Evolutionary conservation across 495 filamentous ascomycete species (phyloP).

Genomic region (Aspergillus ostianus): DNA sequence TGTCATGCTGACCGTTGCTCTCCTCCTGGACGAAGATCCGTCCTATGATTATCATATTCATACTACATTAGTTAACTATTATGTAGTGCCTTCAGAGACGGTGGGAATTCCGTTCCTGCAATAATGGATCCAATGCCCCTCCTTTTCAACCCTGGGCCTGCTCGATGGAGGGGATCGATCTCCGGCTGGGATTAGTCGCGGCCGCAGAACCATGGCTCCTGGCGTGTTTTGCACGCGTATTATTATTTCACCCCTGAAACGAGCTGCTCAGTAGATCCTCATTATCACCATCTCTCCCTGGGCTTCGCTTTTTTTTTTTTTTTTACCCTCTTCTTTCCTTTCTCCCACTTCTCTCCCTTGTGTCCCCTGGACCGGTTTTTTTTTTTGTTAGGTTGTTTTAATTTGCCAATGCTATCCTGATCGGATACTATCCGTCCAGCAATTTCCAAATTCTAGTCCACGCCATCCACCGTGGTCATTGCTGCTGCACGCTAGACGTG

Average conservation of each 20-base stretch:
- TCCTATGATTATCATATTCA: too few relatives aligned
- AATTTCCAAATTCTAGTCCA: conserved; percentile 4
- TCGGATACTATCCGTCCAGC: conserved; percentile 3
- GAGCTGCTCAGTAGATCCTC: conserved; percentile 23
- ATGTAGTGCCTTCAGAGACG: not conserved
- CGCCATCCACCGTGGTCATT: conserved; percentile 9
- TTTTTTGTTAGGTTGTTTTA: conserved; percentile 6
- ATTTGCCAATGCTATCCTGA: conserved; percentile 8
- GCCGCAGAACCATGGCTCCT: conserved; percentile 14
- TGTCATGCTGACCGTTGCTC: too few relatives aligned
- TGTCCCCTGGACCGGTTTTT: not conserved
- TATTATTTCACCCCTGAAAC: conserved; percentile 30
- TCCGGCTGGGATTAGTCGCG: not conserved
- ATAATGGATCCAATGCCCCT: too few relatives aligned
- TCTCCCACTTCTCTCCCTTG: conserved; percentile 11
- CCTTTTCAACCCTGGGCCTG: too few relatives aligned
- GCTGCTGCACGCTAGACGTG: conserved; percentile 27
- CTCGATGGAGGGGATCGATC: not conserved
- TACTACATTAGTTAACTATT: too few relatives aligned
- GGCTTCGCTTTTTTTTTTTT: conserved; percentile 13
- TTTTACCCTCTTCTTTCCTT: conserved; percentile 15
- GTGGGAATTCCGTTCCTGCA: not conserved
- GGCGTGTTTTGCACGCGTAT: conserved; percentile 18
- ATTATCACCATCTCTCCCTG: conserved; percentile 19
- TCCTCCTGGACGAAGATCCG: not conserved